A percentile compares a stretch with the other conserved stretches of the same genome.
phyloP scores from a whole-genome alignment of 306 rosid species.

The Sesbania bispinosa region DNA sequence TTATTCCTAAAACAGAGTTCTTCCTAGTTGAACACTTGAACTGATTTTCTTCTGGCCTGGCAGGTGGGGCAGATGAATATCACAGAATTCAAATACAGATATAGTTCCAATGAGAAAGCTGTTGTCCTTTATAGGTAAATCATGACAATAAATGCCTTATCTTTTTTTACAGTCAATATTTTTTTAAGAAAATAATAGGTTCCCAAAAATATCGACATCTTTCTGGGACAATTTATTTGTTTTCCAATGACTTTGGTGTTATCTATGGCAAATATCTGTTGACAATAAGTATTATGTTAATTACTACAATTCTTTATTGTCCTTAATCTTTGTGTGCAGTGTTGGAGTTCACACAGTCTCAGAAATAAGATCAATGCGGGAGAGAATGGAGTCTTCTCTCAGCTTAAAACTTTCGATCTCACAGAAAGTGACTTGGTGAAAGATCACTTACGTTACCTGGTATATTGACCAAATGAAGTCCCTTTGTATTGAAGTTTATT shows the following conservation, averaged over 20 bases:
- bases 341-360: slow-evolving; percentile 75
- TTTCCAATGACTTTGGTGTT: neutral
- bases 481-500: neutral
- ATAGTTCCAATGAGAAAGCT: slow-evolving; percentile 53
- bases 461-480: slow-evolving; percentile 9
- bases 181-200: neutral
- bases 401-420: slow-evolving; percentile 62
- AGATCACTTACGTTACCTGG: slow-evolving; percentile 95
- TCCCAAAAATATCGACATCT: neutral
- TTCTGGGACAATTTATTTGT: neutral
- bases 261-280: neutral
- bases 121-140: slow-evolving; percentile 80
- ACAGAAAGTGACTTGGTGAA: slow-evolving; percentile 81
- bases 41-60: slow-evolving; percentile 23
- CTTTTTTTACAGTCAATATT: neutral
- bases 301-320: neutral
- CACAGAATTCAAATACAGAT: slow-evolving; percentile 89
- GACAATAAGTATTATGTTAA: neutral
- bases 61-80: slow-evolving; percentile 85
- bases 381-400: slow-evolving; percentile 62
- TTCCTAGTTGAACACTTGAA: slow-evolving; percentile 10
- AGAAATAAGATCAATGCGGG: slow-evolving; percentile 65
- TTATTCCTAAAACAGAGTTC: neutral
- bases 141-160: neutral
- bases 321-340: slow-evolving; percentile 43